These are phyloP conservation scores for Ogataea degrootiae DNA, from an alignment of 805 yeast species.

Conservation along the genomic window DNA sequence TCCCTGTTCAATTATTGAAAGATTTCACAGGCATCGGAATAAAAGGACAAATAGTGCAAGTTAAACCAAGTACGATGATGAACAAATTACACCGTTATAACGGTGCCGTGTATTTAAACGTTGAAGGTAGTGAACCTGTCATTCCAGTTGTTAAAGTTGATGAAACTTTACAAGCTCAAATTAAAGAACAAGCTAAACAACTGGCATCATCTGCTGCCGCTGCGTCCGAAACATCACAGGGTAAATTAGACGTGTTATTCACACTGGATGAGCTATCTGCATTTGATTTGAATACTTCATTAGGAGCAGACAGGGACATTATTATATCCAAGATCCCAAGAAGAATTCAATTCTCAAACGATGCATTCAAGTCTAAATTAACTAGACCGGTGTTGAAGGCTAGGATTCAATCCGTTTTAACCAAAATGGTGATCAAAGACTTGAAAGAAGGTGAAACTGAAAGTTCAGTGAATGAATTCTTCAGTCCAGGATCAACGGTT, in stretches of 20 bases:
- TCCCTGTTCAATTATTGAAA: slow-evolving; percentile 69
- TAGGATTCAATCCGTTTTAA: slow-evolving; percentile 10
- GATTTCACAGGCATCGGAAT: slow-evolving; percentile 62
- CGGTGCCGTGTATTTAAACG: slow-evolving; percentile 66
- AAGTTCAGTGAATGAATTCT: slow-evolving; percentile 16
- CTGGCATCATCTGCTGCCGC: slow-evolving; percentile 2
- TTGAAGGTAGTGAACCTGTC: slow-evolving; percentile 26
- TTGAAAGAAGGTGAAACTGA: slow-evolving; percentile 10
- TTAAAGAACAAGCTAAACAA: slow-evolving; percentile 3
- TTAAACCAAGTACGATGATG: slow-evolving; percentile 79
- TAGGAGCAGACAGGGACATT: slow-evolving; percentile 16
- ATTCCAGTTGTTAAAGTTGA: slow-evolving; percentile 29
- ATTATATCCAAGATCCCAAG: slow-evolving; percentile 24
- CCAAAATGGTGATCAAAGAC: slow-evolving; percentile 6
- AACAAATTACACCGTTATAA: slow-evolving; percentile 65
- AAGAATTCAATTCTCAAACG: slow-evolving; percentile 23
- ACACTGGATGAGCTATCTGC: slow-evolving; percentile 26
- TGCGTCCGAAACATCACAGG: slow-evolving; percentile 1
- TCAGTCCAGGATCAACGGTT: slow-evolving; percentile 13
- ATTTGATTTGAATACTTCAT: slow-evolving; percentile 18
- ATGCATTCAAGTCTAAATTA: slow-evolving; percentile 14
- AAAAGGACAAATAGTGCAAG: slow-evolving; percentile 69
- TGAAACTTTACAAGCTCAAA: slow-evolving; percentile 7
- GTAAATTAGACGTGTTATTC: slow-evolving; percentile 5
- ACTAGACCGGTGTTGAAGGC: slow-evolving; percentile 11